Base-by-base conservation (phyloP, 2,329 filamentous ascomycete species). In the Blastomyces percursus region DNA sequence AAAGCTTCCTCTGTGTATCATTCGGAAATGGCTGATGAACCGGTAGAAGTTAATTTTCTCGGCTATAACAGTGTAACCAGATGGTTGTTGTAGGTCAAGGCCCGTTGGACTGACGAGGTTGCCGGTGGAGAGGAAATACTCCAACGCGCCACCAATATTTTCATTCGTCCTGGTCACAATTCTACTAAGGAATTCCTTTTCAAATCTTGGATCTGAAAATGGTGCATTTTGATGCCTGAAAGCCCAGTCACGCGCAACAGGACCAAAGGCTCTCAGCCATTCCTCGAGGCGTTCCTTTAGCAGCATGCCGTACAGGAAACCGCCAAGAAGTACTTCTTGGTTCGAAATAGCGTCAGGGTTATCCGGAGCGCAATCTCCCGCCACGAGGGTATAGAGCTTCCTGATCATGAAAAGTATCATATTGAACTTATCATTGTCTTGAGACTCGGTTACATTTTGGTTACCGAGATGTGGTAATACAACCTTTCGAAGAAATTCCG, bases 31-130 rank as follows among this genome's bases (percentile, higher is more conserved):
- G 75, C 90, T 94, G 78, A 99, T 96, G 79, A 97, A 99, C 70
- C 94, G 90, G 71, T 96, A 86, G 74, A 97, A 99, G 79, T 99
- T 99, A 73, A 99, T 93, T 82, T 97, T 97, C 74, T 99, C 94
- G 2, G 94, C 94, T 60, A 97, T 92, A 59, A 99, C 91, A 0
- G 91, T 96, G 75, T 96, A 99, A 66, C 94, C 94, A 14, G 93
- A 94, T 0, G 88, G 87, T 76, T 99, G 94, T 73, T 97, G 94
- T 71, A 96, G 76, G 81, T 99, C 94, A 50, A 99, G 82, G 67
- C 94, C 94, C 38, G 90, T 96, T 16, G 90, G 87, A 79, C 90
- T 96, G 71, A 91, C 86, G 55, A 99, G 79, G 71, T 99, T 99
- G 68, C 94, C 94, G 0, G 94, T 99, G 0, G 93, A 96, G 65